Percentiles rank a stretch among this genome's conserved stretches.
phyloP scores from a whole-genome alignment of 1,139 yeast genomes.

The Suhomyces anneliseae region DNA sequence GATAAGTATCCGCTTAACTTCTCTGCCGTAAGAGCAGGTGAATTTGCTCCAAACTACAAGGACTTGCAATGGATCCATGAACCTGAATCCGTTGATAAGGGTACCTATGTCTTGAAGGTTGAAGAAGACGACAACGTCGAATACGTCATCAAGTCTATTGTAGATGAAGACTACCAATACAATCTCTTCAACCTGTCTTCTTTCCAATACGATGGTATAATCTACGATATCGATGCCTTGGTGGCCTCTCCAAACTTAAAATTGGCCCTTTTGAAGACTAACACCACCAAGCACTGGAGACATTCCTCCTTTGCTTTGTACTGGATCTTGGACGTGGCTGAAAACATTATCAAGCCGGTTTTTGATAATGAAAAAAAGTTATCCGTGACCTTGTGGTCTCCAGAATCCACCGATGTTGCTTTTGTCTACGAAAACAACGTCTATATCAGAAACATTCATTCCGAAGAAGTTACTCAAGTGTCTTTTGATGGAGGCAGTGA shows the following conservation, averaged over 20 bases:
- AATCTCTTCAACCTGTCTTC: slow-evolving; percentile 50
- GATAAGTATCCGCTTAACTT: slow-evolving; percentile 34
- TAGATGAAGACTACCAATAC: slow-evolving; percentile 46
- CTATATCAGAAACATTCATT: slow-evolving; percentile 26
- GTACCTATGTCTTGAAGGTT: slow-evolving; percentile 51
- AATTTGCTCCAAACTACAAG: slow-evolving; percentile 49
- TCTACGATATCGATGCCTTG: slow-evolving; percentile 52
- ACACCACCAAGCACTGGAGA: slow-evolving; percentile 50
- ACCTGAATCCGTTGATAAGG: slow-evolving; percentile 50
- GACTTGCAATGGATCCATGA: slow-evolving; percentile 68
- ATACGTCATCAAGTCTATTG: slow-evolving; percentile 50
- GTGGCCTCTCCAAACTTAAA: slow-evolving; percentile 65
- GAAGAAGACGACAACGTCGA: slow-evolving; percentile 20
- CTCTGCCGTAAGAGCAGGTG: slow-evolving; percentile 44
- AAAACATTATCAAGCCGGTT: slow-evolving; percentile 18
- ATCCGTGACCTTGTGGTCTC: slow-evolving; percentile 27
- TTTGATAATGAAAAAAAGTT: slow-evolving; percentile 17
- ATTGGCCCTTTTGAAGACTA: slow-evolving; percentile 54
- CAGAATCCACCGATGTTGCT: slow-evolving; percentile 35
- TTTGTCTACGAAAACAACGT: slow-evolving; percentile 41
- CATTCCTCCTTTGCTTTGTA: slow-evolving; percentile 41
- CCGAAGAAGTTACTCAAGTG: slow-evolving; percentile 28
- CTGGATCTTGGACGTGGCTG: slow-evolving; percentile 34
- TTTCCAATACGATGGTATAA: slow-evolving; percentile 38
- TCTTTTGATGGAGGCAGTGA: slow-evolving; percentile 52